phyloP scores from a whole-genome alignment of 1,284 basidiomycete genomes.

The Porogramme epimiltina region DNA sequence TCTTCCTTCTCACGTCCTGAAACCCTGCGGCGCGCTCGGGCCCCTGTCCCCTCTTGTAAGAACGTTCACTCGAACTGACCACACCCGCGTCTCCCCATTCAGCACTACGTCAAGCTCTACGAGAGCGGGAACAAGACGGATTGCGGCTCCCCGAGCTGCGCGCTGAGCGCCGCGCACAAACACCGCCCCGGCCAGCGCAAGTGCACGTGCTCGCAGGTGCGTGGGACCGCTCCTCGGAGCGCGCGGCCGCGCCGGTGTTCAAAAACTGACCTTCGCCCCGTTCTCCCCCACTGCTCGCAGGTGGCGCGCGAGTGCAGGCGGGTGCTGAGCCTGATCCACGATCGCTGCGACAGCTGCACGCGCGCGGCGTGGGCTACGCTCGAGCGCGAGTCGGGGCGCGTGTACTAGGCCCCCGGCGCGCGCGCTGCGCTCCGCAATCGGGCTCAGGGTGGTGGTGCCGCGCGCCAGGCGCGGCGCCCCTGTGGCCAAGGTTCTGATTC shows the following conservation, averaged over 20 bases:
- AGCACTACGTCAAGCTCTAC: constrained; percentile 37
- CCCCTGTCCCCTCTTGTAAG: neutral
- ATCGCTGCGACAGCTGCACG: constrained; percentile 31
- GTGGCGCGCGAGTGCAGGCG: constrained; percentile 28
- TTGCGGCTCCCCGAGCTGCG: constrained; percentile 32
- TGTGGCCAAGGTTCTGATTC: too few relatives aligned
- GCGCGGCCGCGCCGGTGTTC: neutral
- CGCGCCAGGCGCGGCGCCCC: too few relatives aligned
- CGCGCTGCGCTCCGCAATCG: neutral
- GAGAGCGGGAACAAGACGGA: constrained; percentile 34
- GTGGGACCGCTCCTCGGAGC: constrained; percentile 3
- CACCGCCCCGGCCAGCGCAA: constrained; percentile 26
- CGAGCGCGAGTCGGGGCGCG: constrained; percentile 28
- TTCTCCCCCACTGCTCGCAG: constrained; percentile 14
- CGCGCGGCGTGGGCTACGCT: constrained; percentile 31
- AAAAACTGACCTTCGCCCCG: too few relatives aligned
- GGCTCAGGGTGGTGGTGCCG: too few relatives aligned
- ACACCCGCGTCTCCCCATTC: neutral
- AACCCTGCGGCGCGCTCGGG: too few relatives aligned
- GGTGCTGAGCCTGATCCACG: constrained; percentile 33
- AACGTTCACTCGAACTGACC: neutral
- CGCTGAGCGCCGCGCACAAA: constrained; percentile 30
- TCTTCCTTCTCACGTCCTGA: too few relatives aligned
- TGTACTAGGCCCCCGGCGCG: constrained; percentile 1
- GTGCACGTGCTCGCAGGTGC: constrained; percentile 31